phyloP scores from a whole-genome alignment of 768 basidiomycete genomes.

The Kondoa malvinella region DNA sequence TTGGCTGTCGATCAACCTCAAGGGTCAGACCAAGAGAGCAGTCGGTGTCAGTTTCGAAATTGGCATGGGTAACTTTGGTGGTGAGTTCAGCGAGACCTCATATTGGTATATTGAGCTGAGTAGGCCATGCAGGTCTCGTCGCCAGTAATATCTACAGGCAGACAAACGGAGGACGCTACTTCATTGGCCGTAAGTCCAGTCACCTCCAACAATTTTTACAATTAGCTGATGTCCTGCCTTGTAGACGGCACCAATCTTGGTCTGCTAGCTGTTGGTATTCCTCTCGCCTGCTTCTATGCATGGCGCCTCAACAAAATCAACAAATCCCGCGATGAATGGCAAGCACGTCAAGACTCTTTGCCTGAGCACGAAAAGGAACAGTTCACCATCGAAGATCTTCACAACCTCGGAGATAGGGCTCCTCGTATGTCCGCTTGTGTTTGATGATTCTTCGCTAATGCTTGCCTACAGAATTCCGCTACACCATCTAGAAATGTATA shows the following conservation, averaged over 20 bases:
- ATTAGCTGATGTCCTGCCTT: constrained; percentile 1
- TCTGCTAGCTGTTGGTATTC: constrained; percentile 19
- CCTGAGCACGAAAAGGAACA: constrained; percentile 18
- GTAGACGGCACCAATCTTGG: constrained; percentile 24
- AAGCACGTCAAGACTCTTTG: constrained; percentile 13
- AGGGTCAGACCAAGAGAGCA: constrained; percentile 22
- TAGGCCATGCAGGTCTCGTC: constrained; percentile 15
- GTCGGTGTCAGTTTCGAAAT: constrained; percentile 23
- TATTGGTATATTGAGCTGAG: background rate
- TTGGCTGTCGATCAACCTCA: constrained; percentile 24
- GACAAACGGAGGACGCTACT: constrained; percentile 17
- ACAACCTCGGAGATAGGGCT: constrained; percentile 21
- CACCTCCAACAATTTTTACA: background rate
- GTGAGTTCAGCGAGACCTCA: background rate
- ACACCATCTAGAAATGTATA: constrained; percentile 14
- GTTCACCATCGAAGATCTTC: constrained; percentile 24
- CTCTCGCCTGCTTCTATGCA: constrained; percentile 18
- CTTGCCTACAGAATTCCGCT: constrained; percentile 15
- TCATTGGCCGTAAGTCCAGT: constrained; percentile 16
- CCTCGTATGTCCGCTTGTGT: too few species aligned
- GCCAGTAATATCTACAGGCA: constrained; percentile 23
- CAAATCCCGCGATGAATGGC: constrained; percentile 13
- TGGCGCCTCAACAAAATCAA: constrained; percentile 20
- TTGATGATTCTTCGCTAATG: too few species aligned
- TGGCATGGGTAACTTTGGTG: constrained; percentile 24